Evolutionary conservation across 768 basidiomycete genomes (phyloP).

Genomic region (Lactarius tabidus): DNA sequence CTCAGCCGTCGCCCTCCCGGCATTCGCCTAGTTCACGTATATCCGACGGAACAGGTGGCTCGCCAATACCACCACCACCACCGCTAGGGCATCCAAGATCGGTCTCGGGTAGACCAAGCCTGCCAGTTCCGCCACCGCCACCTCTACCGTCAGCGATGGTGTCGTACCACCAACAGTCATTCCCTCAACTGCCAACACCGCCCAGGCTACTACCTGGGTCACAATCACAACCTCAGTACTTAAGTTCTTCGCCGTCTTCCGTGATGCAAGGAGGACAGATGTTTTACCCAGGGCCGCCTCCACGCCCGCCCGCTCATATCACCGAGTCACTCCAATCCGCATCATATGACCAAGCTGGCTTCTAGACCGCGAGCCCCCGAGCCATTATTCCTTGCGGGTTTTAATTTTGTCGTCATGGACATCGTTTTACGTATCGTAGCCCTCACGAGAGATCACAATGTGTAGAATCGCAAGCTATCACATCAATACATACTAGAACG

Average conservation of each 20-base stretch:
- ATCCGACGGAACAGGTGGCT: slow-evolving; percentile 24
- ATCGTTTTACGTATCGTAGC: slow-evolving; percentile 13
- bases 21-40: slow-evolving; percentile 15
- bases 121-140: slow-evolving; percentile 43
- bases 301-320: slow-evolving; percentile 29
- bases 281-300: slow-evolving; percentile 32
- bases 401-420: slow-evolving; percentile 15
- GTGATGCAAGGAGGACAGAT: slow-evolving; percentile 25
- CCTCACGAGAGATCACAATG: slow-evolving; percentile 12
- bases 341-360: slow-evolving; percentile 24
- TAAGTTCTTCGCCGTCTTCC: slow-evolving; percentile 29
- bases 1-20: slow-evolving; percentile 19
- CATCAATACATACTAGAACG: slow-evolving; percentile 13
- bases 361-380: slow-evolving; percentile 11
- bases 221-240: slow-evolving; percentile 23
- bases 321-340: slow-evolving; percentile 12
- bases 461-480: slow-evolving; percentile 21
- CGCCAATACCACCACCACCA: slow-evolving; percentile 15
- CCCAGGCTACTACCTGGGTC: slow-evolving; percentile 15
- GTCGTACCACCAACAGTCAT: slow-evolving; percentile 32
- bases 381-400: neutral
- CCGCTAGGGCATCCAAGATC: slow-evolving; percentile 20
- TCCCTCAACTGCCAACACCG: slow-evolving; percentile 24
- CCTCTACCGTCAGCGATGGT: slow-evolving; percentile 32
- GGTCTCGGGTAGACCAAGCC: slow-evolving; percentile 42